A percentile compares a stretch with the other conserved stretches of the same genome.
Conservation (phyloP, 1,139 yeast species). For the Hyphopichia wangnamkhiaoensis region DNA sequence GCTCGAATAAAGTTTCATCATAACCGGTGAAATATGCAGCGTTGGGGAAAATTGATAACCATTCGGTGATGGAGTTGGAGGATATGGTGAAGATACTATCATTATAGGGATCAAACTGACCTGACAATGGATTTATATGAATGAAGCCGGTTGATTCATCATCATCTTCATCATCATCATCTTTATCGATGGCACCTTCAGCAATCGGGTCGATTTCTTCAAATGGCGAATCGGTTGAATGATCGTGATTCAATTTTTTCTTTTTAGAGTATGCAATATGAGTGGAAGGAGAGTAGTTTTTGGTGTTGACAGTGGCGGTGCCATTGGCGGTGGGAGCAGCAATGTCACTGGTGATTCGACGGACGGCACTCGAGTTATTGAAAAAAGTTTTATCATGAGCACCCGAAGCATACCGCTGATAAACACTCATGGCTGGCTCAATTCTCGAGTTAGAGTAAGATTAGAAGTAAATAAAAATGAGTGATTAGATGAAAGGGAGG, state of each 20-base stretch:
- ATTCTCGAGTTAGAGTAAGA: neutral
- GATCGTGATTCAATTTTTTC: neutral
- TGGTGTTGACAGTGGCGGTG: neutral
- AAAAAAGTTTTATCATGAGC: slow-evolving; percentile 33
- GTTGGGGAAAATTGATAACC: slow-evolving; percentile 44
- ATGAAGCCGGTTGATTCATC: slow-evolving; percentile 1
- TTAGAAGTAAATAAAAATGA: too few species aligned
- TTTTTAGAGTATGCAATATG: neutral
- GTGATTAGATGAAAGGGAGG: too few species aligned
- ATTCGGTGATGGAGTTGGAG: slow-evolving; percentile 22
- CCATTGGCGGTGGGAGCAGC: slow-evolving; percentile 4
- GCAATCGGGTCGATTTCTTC: neutral
- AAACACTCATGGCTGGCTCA: slow-evolving; percentile 24
- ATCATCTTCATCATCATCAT: neutral
- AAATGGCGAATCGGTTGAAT: slow-evolving; percentile 1
- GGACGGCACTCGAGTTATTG: slow-evolving; percentile 4
- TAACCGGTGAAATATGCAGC: slow-evolving; percentile 59
- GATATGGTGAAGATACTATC: slow-evolving; percentile 7
- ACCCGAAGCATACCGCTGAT: slow-evolving; percentile 41
- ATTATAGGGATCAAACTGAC: slow-evolving; percentile 17
- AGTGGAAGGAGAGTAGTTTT: slow-evolving; percentile 2
- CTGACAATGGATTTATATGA: slow-evolving; percentile 18
- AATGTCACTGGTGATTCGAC: slow-evolving; percentile 1
- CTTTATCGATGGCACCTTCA: neutral
- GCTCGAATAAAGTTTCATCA: slow-evolving; percentile 54